Evolutionary conservation across 176 grass and related monocot genomes (phyloP).

Genomic region (Pontederia crassipes): DNA sequence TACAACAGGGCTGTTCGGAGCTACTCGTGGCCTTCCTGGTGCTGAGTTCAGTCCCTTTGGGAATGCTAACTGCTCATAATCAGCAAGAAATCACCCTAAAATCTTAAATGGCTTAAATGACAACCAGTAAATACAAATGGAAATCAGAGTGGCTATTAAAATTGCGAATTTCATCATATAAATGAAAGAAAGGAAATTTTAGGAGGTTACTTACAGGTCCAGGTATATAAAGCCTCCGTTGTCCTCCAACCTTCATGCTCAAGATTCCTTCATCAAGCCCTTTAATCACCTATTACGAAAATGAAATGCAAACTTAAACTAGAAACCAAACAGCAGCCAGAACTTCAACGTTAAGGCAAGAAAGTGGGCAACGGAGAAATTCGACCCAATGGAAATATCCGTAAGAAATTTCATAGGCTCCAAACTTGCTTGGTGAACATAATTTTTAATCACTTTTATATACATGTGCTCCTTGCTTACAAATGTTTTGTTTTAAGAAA

Average conservation of each 20-base stretch:
- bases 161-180: not conserved
- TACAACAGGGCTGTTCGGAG: slow-evolving; percentile 73
- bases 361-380: too few relatives aligned
- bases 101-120: not conserved
- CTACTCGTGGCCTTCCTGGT: slow-evolving; percentile 79
- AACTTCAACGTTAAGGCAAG: not conserved
- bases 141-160: not conserved
- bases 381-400: too few relatives aligned
- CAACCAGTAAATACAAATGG: not conserved
- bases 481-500: not conserved
- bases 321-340: not conserved
- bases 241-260: slow-evolving; percentile 83
- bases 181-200: not conserved
- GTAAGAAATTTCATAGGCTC: too few relatives aligned
- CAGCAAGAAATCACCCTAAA: not conserved
- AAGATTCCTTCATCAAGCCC: slow-evolving; percentile 94
- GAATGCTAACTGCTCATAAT: slow-evolving; percentile 56
- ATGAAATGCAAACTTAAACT: not conserved
- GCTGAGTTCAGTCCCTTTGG: slow-evolving; percentile 83
- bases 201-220: slow-evolving; percentile 46
- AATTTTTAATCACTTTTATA: too few relatives aligned
- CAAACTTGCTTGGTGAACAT: too few relatives aligned
- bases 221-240: slow-evolving; percentile 81
- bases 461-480: too few relatives aligned
- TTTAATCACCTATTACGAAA: slow-evolving; percentile 51